phyloP scores from a whole-genome alignment of 129 eudicot genomes.

The Scalesia atractyloides region DNA sequence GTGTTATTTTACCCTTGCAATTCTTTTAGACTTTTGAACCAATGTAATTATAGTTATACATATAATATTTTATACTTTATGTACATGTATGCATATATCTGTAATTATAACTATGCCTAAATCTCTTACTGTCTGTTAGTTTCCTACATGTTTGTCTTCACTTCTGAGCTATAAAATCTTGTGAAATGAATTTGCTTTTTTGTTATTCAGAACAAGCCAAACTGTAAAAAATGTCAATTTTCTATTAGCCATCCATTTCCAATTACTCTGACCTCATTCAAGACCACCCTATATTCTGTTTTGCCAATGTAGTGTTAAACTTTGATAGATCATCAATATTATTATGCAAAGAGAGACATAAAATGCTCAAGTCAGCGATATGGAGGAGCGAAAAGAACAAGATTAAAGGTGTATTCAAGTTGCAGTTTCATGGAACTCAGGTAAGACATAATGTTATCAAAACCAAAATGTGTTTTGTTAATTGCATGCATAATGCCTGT shows the following conservation, averaged over 20 bases:
- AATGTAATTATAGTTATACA: too few species aligned
- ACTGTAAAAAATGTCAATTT: conserved; percentile 3
- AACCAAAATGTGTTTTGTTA: conserved; percentile 9
- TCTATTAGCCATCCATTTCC: not conserved
- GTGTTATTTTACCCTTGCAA: too few species aligned
- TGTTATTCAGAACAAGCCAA: not conserved
- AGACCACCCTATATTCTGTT: not conserved
- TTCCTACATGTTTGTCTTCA: too few species aligned
- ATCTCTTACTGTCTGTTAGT: too few species aligned
- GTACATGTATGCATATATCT: too few species aligned
- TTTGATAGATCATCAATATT: not conserved
- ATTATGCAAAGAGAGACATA: not conserved
- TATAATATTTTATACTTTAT: too few species aligned
- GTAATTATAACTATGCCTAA: too few species aligned
- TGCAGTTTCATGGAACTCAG: conserved; percentile 96
- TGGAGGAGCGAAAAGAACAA: conserved; percentile 70
- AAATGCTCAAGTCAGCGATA: conserved; percentile 71
- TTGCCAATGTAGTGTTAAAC: not conserved
- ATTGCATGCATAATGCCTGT: conserved; percentile 19
- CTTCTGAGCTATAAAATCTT: conserved; percentile 1
- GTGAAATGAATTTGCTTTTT: conserved; percentile 9
- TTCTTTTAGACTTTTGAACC: too few species aligned
- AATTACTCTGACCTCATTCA: not conserved
- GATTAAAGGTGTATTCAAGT: conserved; percentile 71
- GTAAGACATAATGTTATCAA: conserved; percentile 31